Percentiles rank a stretch among this genome's conserved stretches.
Evolutionary conservation across 2,329 filamentous ascomycete species (phyloP).

Genomic region (Orbilia blumenaviensis): DNA sequence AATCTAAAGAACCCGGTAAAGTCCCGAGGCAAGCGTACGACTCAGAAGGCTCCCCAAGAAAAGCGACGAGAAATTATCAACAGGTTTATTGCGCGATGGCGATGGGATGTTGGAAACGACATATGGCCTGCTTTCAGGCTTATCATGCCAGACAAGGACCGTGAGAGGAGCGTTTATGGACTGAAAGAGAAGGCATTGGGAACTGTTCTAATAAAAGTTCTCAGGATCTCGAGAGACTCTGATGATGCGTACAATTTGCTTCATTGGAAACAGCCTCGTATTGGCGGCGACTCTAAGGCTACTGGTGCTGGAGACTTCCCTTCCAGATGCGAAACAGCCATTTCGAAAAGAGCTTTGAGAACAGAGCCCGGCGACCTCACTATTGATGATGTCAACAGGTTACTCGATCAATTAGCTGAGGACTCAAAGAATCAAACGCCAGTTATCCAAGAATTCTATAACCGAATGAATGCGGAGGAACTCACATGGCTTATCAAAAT

Average conservation of each 20-base stretch:
- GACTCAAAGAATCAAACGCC: conserved; percentile 76
- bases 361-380: conserved; percentile 79
- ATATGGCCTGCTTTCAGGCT: conserved; percentile 92
- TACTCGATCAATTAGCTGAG: conserved; percentile 79
- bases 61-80: conserved; percentile 82
- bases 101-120: conserved; percentile 85
- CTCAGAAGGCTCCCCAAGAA: conserved; percentile 69
- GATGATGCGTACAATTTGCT: conserved; percentile 85
- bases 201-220: conserved; percentile 87
- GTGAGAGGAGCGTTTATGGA: conserved; percentile 87
- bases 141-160: conserved; percentile 86
- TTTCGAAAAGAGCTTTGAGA: conserved; percentile 82
- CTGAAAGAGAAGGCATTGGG: conserved; percentile 92
- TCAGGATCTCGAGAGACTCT: conserved; percentile 89
- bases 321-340: conserved; percentile 81
- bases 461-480: conserved; percentile 90
- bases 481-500: conserved; percentile 95
- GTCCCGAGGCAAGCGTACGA: conserved; percentile 66
- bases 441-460: conserved; percentile 85
- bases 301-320: conserved; percentile 87
- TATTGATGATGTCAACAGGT: conserved; percentile 87
- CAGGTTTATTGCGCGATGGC: conserved; percentile 85
- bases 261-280: conserved; percentile 90
- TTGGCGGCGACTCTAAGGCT: conserved; percentile 59
- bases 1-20: conserved; percentile 77